A percentile compares a stretch with the other conserved stretches of the same genome.
These are phyloP conservation scores for Vitis rotundifolia DNA, from an alignment of 164 flowering plant species.

Conservation along the genomic window DNA sequence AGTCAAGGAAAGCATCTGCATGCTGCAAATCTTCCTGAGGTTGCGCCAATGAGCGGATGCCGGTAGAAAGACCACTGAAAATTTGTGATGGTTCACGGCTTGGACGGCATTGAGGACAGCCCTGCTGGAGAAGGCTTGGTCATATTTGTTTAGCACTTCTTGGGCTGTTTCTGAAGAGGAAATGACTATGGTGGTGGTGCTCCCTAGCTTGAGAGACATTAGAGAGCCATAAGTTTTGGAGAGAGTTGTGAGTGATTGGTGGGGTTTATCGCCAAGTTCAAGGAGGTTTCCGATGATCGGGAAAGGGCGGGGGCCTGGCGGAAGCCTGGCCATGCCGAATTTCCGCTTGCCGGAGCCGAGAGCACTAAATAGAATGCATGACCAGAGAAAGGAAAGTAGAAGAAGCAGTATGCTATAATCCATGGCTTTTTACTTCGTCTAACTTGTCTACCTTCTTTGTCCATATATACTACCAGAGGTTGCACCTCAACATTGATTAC, in stretches of 20 bases:
- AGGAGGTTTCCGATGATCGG: constrained; percentile 25
- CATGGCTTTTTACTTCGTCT: too few relatives aligned
- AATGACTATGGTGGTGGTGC: constrained; percentile 10
- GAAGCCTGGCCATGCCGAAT: neutral
- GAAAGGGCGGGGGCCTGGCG: constrained; percentile 23
- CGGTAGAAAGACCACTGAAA: constrained; percentile 23
- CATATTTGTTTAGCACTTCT: constrained; percentile 27
- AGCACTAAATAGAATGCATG: too few relatives aligned
- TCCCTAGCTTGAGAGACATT: constrained; percentile 17
- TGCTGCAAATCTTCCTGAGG: constrained; percentile 16
- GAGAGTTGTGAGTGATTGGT: constrained; percentile 10
- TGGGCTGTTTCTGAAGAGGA: constrained; percentile 11
- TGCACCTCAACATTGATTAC: too few relatives aligned
- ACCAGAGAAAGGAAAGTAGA: too few relatives aligned
- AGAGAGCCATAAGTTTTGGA: constrained; percentile 20
- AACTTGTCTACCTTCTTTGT: too few relatives aligned
- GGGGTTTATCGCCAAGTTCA: constrained; percentile 15
- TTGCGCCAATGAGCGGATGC: constrained; percentile 12
- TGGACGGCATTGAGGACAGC: constrained; percentile 14
- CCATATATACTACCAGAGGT: too few relatives aligned
- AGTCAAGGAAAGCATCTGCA: constrained; percentile 19
- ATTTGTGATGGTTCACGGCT: constrained; percentile 20
- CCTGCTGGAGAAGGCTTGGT: constrained; percentile 21
- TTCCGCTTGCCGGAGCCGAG: too few relatives aligned
- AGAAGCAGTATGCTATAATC: too few relatives aligned